A percentile compares a stretch with the other conserved stretches of the same genome.
Conservation (phyloP, 495 filamentous ascomycete genomes). For the Trichoderma gamsii region DNA sequence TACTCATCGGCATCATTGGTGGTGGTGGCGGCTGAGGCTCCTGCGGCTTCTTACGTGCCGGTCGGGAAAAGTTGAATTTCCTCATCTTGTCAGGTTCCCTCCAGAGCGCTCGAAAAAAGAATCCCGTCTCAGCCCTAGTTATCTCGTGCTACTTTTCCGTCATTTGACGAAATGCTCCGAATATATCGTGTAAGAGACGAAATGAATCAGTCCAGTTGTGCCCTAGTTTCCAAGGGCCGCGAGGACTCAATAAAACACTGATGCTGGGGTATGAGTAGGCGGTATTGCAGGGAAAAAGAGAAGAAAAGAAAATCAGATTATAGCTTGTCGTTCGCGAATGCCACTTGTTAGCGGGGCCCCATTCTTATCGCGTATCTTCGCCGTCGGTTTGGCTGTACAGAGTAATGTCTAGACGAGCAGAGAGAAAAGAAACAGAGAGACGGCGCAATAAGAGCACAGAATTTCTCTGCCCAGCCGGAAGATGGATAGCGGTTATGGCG, state of each 20-base stretch:
- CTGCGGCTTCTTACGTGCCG: constrained; percentile 10
- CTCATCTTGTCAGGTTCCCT: background rate
- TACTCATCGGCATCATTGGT: background rate
- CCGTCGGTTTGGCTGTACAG: background rate
- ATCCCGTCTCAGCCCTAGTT: constrained; percentile 1
- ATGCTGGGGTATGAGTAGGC: background rate
- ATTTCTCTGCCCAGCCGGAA: background rate
- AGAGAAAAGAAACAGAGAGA: background rate
- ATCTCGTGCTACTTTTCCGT: background rate
- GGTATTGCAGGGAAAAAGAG: background rate
- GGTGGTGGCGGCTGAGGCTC: constrained; percentile 1
- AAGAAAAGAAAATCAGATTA: background rate
- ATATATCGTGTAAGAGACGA: background rate
- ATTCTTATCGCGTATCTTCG: background rate
- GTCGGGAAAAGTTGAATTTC: background rate
- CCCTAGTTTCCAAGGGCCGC: background rate
- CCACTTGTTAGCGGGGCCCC: background rate
- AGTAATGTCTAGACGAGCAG: background rate
- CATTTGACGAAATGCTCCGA: background rate
- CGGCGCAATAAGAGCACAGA: background rate
- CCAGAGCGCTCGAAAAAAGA: background rate
- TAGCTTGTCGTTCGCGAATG: background rate
- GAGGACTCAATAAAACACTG: background rate
- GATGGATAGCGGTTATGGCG: background rate
- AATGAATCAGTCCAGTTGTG: background rate